A percentile compares a stretch with the other conserved stretches of the same genome.
These are phyloP conservation scores for Carex parvula DNA, from an alignment of 176 grass and related monocot species.

Conservation along the genomic window DNA sequence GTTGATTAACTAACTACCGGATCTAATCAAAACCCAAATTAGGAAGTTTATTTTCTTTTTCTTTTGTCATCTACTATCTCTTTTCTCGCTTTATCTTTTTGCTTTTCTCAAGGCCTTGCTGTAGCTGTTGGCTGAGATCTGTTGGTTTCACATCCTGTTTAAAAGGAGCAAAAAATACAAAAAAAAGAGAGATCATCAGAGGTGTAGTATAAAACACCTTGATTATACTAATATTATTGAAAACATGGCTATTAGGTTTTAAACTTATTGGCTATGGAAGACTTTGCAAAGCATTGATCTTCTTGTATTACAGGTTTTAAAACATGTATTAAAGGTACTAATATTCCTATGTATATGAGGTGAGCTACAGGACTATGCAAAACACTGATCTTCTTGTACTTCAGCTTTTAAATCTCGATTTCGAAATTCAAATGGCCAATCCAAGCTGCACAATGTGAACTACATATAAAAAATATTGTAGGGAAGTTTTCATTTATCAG, in stretches of 20 bases:
- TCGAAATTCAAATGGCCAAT: neutral
- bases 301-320: neutral
- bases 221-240: neutral
- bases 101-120: constrained; percentile 53
- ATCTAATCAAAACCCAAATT: constrained; percentile 20
- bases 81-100: constrained; percentile 54
- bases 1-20: constrained; percentile 1
- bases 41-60: neutral
- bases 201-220: neutral
- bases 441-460: neutral
- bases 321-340: neutral
- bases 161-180: neutral
- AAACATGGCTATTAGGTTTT: neutral
- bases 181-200: neutral
- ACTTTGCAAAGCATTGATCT: neutral
- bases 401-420: neutral
- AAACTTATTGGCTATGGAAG: neutral
- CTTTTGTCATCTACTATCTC: constrained; percentile 52
- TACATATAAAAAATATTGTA: neutral
- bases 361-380: neutral
- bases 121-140: constrained; percentile 59
- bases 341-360: neutral
- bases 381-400: neutral
- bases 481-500: neutral
- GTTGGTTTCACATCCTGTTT: constrained; percentile 46